Evolutionary conservation across 768 basidiomycete genomes (phyloP).

Genomic region (Leccinum pellstonianum): DNA sequence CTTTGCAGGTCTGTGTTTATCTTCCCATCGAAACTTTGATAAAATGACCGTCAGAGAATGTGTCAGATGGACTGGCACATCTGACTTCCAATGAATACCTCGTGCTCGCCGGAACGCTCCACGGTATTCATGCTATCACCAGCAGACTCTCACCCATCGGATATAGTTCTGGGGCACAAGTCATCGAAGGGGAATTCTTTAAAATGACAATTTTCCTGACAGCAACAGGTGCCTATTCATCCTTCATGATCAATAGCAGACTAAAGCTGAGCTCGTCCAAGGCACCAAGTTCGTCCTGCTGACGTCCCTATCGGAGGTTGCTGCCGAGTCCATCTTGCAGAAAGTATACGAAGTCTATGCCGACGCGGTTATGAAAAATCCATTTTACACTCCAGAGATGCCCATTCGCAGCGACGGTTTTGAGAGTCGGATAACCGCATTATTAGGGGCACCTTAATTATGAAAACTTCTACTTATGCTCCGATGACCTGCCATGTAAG

Average conservation of each 20-base stretch:
- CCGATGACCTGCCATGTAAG: neutral
- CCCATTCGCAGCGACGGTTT: constrained; percentile 92
- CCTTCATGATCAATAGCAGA: neutral
- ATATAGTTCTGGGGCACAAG: constrained; percentile 81
- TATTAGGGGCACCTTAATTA: constrained; percentile 48
- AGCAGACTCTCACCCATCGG: constrained; percentile 84
- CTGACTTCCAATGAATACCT: constrained; percentile 93
- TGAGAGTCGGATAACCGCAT: constrained; percentile 62
- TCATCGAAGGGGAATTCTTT: constrained; percentile 96
- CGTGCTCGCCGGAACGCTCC: constrained; percentile 92
- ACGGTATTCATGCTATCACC: constrained; percentile 99
- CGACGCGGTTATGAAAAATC: constrained; percentile 98
- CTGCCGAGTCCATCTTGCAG: constrained; percentile 68
- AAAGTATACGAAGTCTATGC: constrained; percentile 92
- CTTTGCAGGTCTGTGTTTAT: constrained; percentile 67
- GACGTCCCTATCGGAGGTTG: constrained; percentile 74
- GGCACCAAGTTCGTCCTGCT: constrained; percentile 96
- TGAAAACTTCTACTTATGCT: constrained; percentile 10
- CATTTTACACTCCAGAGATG: constrained; percentile 99
- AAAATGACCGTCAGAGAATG: constrained; percentile 2
- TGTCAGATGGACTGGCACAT: constrained; percentile 83
- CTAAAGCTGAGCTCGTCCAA: constrained; percentile 31
- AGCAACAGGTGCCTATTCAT: constrained; percentile 63
- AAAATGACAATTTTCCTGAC: constrained; percentile 92
- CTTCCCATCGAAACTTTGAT: neutral